A percentile compares a stretch with the other conserved stretches of the same genome.
These are phyloP conservation scores for Gremmenia infestans DNA, from an alignment of 2,329 filamentous ascomycete species.

Conservation along the genomic window DNA sequence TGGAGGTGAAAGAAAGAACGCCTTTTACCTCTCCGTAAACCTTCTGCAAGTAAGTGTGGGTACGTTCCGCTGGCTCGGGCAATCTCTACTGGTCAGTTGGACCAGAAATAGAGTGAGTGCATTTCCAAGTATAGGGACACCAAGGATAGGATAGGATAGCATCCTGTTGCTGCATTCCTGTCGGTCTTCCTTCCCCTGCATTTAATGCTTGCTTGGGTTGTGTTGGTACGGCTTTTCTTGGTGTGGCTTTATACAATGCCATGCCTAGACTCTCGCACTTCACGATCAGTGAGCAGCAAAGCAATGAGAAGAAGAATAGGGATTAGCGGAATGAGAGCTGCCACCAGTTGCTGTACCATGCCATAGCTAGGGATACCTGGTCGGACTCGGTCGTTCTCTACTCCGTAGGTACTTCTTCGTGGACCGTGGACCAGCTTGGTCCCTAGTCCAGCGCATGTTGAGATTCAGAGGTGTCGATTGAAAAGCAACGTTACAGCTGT, in stretches of 20 bases:
- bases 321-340: no score
- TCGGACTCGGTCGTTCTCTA: no score
- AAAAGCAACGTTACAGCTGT: conserved; percentile 7
- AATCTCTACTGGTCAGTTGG: neutral
- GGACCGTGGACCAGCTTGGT: no score
- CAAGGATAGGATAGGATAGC: neutral
- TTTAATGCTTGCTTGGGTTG: neutral
- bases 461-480: neutral
- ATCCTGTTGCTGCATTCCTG: neutral
- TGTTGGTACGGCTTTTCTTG: neutral
- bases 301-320: neutral
- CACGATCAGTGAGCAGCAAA: neutral
- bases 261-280: no score
- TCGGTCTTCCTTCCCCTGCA: neutral
- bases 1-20: neutral
- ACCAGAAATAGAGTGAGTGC: neutral
- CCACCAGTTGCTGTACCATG: no score
- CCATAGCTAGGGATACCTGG: no score
- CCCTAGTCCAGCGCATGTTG: neutral
- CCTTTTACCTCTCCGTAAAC: neutral
- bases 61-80: neutral
- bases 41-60: neutral
- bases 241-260: neutral
- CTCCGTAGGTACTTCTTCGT: no score
- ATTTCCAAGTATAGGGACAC: neutral